phyloP scores from a whole-genome alignment of 1,139 yeast genomes.

The Pneumocystis canis region DNA sequence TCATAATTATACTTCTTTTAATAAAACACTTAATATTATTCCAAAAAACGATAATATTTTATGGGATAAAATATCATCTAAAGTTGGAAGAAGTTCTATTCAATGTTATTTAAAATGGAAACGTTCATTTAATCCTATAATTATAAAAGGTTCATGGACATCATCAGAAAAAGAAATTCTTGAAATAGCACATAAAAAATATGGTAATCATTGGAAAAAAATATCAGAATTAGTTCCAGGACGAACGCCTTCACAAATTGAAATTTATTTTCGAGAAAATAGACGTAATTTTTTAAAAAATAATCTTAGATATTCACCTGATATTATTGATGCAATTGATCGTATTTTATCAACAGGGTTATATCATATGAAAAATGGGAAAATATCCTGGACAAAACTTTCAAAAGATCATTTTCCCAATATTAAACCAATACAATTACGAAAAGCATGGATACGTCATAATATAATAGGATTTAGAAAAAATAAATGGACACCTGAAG shows the following conservation, averaged over 20 bases:
- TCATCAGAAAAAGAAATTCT: neutral
- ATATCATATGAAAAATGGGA: neutral
- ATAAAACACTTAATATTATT: neutral
- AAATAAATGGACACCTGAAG: neutral
- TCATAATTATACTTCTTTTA: neutral
- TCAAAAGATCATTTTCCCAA: neutral
- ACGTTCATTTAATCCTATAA: neutral
- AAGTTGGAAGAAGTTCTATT: neutral
- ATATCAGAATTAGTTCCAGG: neutral
- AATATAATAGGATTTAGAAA: neutral
- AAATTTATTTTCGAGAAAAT: neutral
- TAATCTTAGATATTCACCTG: neutral
- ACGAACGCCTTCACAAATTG: neutral
- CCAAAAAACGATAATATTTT: neutral
- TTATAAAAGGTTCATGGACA: neutral
- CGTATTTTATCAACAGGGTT: neutral
- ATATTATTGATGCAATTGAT: neutral
- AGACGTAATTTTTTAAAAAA: neutral
- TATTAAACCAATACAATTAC: neutral
- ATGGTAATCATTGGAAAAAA: neutral
- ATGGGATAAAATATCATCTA: neutral
- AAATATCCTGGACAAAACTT: neutral
- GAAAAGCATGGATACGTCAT: neutral
- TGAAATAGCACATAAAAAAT: neutral
- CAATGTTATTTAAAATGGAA: neutral